Base-by-base conservation (phyloP, 768 basidiomycete genomes). In the Xerocomus spinulosus region DNA sequence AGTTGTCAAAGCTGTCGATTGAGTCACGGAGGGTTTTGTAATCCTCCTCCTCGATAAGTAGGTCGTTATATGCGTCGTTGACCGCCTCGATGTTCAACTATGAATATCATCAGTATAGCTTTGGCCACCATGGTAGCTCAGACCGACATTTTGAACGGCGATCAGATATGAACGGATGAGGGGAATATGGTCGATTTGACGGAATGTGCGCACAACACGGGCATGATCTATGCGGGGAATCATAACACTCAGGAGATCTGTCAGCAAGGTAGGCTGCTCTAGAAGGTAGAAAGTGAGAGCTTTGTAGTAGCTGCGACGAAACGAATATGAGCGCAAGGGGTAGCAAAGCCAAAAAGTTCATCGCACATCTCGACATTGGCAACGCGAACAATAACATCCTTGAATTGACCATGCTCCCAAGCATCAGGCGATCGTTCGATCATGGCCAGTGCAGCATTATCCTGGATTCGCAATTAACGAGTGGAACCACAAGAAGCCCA, bases 371-470 rank as follows among this genome's bases (percentile, higher is more conserved):
- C 96, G 52, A 98, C 81, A 61, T 99, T 99, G 40, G 96, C 95
- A 18, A 88, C 94, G 50, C 94, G 89, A 62, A 97, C 90, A 46
- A 96, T 80, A 48, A 96, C 85, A 58, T 98, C 96, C 78, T 98
- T 98, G 84, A 99, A 99, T 68, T 97, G 95, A 61, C 92, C 94
- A 73, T 99, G 96, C 48, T 99, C 96, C 94, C 94, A 99, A 41
- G 93, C 92, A 68, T 96, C 92, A n/a, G 91, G 81, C 2, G 96
- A 90, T 17, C 94, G 86, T 67, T 99, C 96, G 66, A 98, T 97
- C 94, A 98, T 99, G 4, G 93, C 92, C 56, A 98, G 75, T 30
- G 95, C 91, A 26, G 96, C 95, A 61, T 99, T 98, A 66, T 98
- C 96, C 82, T 92, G 33, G 47, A 56, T 35, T 24, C 23, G 10